These are phyloP conservation scores for Eragrostis tef DNA, from an alignment of 202 grass and related monocot species.

Conservation along the genomic window DNA sequence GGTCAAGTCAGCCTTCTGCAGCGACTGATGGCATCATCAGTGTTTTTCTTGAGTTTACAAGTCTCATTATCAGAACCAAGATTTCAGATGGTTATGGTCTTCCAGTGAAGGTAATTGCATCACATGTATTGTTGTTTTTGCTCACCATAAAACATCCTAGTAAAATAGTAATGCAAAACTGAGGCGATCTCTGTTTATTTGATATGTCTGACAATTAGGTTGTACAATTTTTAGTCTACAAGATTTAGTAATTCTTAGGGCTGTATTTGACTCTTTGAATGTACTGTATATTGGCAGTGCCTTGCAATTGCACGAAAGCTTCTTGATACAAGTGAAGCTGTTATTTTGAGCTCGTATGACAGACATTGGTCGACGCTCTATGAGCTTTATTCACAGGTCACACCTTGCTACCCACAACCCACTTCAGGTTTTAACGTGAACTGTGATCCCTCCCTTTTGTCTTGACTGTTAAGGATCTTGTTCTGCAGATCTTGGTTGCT, in stretches of 20 bases:
- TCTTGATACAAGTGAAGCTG: conserved; percentile 63
- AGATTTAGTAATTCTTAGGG: not conserved
- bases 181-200: conserved; percentile 27
- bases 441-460: conserved; percentile 11
- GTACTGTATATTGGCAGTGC: conserved; percentile 58
- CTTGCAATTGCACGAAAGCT: conserved; percentile 74
- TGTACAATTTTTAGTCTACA: conserved; percentile 25
- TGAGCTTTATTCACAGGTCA: conserved; percentile 89
- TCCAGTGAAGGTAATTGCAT: conserved; percentile 68
- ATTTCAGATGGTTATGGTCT: conserved; percentile 71
- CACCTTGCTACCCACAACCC: conserved; percentile 29
- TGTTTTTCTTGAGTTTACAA: conserved; percentile 68
- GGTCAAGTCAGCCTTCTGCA: conserved; percentile 60
- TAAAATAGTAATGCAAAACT: conserved; percentile 35
- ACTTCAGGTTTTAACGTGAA: conserved; percentile 26
- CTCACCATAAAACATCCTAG: conserved; percentile 19
- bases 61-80: conserved; percentile 70
- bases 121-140: conserved; percentile 14
- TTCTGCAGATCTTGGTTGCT: conserved; percentile 72
- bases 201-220: conserved; percentile 8
- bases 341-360: conserved; percentile 60
- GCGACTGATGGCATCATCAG: conserved; percentile 52
- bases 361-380: conserved; percentile 65
- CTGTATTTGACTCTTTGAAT: conserved; percentile 36
- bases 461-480: conserved; percentile 40